A percentile compares a stretch with the other conserved stretches of the same genome.
Conservation (phyloP, 169 alveolate species). For the Plasmodium knowlesi region DNA sequence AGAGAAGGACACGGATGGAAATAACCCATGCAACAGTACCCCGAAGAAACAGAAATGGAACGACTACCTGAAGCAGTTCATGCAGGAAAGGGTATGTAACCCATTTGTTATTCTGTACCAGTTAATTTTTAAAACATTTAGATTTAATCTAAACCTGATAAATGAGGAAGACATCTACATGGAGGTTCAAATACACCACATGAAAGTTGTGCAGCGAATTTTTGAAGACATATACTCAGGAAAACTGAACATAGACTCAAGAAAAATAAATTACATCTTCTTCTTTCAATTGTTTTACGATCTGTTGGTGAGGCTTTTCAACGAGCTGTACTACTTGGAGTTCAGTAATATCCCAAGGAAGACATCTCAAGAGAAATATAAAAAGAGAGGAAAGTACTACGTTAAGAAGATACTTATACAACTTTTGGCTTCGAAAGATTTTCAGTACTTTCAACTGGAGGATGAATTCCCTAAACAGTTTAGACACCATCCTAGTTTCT, state of each 20-base stretch:
- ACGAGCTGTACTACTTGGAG: constrained; percentile 62
- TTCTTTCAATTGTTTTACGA: constrained; percentile 57
- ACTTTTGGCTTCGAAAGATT: constrained; percentile 63
- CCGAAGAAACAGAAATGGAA: constrained; percentile 10
- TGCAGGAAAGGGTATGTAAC: constrained; percentile 6
- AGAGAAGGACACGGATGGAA: neutral
- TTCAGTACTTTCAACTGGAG: constrained; percentile 53
- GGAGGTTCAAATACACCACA: constrained; percentile 43
- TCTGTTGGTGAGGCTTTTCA: constrained; percentile 32
- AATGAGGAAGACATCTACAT: constrained; percentile 13
- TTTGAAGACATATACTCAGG: constrained; percentile 20
- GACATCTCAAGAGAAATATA: constrained; percentile 34
- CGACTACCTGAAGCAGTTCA: constrained; percentile 29
- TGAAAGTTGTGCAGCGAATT: constrained; percentile 1
- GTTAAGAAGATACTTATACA: constrained; percentile 46
- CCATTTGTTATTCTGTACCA: constrained; percentile 54
- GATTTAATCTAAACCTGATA: constrained; percentile 7
- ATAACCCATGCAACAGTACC: neutral
- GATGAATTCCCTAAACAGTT: constrained; percentile 47
- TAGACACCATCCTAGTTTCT: constrained; percentile 45
- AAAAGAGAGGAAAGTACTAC: constrained; percentile 44
- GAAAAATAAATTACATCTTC: constrained; percentile 22
- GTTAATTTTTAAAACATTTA: constrained; percentile 38
- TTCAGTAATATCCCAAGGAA: constrained; percentile 57
- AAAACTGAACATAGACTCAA: constrained; percentile 3